Base-by-base conservation (phyloP, 257 asterid species). In the Gentiana straminea region DNA sequence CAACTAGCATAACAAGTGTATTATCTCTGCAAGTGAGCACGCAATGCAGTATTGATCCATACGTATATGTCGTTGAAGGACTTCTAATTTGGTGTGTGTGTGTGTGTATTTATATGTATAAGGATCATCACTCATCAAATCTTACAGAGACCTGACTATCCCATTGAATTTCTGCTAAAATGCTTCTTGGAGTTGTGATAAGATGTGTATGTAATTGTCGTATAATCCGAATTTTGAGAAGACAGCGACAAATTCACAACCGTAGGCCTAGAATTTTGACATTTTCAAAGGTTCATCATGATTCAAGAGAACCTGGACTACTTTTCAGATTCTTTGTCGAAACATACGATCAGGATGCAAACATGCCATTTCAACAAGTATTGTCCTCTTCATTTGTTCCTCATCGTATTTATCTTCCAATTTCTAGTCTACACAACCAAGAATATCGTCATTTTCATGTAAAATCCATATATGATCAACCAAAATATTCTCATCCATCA, bases 271-370 rank as follows among this genome's bases (percentile, higher is more conserved):
- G 67, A 72, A 24, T 32, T 58, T 64, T 0, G 91, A 84, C 52
- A 84, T 48, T 33, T 70, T 71, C 70, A 84, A 8, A 0, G 85
- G 77, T 60, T 81, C 94, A 47, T 70, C 70, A 7, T 57, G 52
- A 56, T 72, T 77, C 71, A 77, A 36, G 57, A 79, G 74, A 1
- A 81, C 45, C 46, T 79, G 82, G 12, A 76, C 81, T 9, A 79
- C 79, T 68, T 81, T 84, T 33, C 84, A 72, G 81, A 79, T 84
- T 37, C 56, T 77, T 13, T 90, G 94, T 70, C 94, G 65, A 13
- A 68, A 54, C 69, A 58, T 62, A 32, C 74, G 72, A 50, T 79
- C 80, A 2, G 84, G 94, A 65, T 79, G 80, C 79, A 82, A 67
- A 63, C 88, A 77, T 13, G 88, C 94, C 33, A 82, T 67, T 33